Conservation (phyloP, 345 rosid species). For the Odontarrhena argentea region DNA sequence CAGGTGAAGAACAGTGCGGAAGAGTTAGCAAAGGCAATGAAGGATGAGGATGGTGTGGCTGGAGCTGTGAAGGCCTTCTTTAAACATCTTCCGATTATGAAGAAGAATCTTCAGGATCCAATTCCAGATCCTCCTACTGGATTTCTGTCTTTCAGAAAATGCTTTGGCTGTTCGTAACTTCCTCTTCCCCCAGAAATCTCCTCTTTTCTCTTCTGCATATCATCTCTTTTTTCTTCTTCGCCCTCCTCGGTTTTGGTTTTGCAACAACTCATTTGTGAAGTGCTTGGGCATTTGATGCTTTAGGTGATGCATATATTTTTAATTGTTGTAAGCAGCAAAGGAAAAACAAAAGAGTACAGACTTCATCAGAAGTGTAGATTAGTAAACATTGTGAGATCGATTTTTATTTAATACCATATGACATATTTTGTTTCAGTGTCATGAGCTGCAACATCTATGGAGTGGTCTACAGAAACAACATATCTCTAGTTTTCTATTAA, state of each 20-base stretch:
- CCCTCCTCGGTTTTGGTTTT: slow-evolving; percentile 23
- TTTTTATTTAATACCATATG: slow-evolving; percentile 19
- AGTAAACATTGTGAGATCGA: slow-evolving; percentile 12
- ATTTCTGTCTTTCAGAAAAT: slow-evolving; percentile 55
- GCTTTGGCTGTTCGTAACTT: slow-evolving; percentile 75
- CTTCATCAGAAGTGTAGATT: slow-evolving; percentile 14
- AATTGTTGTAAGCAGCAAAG: slow-evolving; percentile 15
- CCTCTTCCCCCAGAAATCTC: slow-evolving; percentile 20
- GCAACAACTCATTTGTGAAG: slow-evolving; percentile 19
- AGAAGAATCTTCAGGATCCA: slow-evolving; percentile 41
- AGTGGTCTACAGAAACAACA: slow-evolving; percentile 31
- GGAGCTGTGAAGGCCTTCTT: slow-evolving; percentile 96
- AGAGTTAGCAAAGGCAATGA: slow-evolving; percentile 88
- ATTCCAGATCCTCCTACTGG: slow-evolving; percentile 49
- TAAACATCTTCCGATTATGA: slow-evolving; percentile 63
- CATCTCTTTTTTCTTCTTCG: background rate
- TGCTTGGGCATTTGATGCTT: slow-evolving; percentile 7
- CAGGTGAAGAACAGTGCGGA: slow-evolving; percentile 87
- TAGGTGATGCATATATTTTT: slow-evolving; percentile 33
- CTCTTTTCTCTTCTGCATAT: slow-evolving; percentile 25
- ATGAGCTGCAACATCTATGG: slow-evolving; percentile 38
- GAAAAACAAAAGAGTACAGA: background rate
- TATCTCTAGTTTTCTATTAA: background rate
- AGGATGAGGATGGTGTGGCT: slow-evolving; percentile 91
- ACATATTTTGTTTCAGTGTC: slow-evolving; percentile 35